Percentiles rank a stretch among this genome's conserved stretches.
These are phyloP conservation scores for Paramyrothecium sp. DNA, from an alignment of 2,329 filamentous ascomycete genomes.

Conservation along the genomic window DNA sequence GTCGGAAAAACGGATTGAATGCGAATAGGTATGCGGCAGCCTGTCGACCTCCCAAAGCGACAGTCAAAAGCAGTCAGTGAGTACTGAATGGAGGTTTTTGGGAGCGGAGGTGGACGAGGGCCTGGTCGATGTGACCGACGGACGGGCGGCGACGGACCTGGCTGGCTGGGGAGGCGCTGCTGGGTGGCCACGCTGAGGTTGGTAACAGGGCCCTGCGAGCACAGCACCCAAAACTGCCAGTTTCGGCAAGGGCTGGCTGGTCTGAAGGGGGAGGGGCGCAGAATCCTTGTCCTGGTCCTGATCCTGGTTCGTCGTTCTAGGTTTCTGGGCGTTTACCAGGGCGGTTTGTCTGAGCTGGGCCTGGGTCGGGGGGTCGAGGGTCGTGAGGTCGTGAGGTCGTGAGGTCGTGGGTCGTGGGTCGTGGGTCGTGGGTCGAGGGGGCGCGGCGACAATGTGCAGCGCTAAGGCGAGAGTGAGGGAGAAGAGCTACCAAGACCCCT, in stretches of 20 bases:
- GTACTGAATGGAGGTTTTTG: no score
- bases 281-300: background rate
- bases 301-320: background rate
- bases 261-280: background rate
- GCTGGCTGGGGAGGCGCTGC: background rate
- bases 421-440: background rate
- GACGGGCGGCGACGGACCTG: background rate
- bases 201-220: background rate
- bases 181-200: background rate
- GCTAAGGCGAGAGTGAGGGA: no score
- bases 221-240: background rate
- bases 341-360: no score
- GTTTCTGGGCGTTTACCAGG: no score
- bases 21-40: constrained; percentile 5
- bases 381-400: no score
- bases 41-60: no score
- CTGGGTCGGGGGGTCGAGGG: no score
- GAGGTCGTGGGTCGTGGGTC: background rate
- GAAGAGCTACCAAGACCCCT: background rate
- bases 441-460: background rate
- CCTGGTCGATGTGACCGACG: background rate
- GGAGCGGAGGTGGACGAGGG: no score
- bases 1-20: background rate
- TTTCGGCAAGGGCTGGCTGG: background rate
- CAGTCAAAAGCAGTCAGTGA: no score